Evolutionary conservation across 1,139 yeast genomes (phyloP), one percentile per base, ranked within the genome.

Genomic region (Dujonia santamariae): DNA sequence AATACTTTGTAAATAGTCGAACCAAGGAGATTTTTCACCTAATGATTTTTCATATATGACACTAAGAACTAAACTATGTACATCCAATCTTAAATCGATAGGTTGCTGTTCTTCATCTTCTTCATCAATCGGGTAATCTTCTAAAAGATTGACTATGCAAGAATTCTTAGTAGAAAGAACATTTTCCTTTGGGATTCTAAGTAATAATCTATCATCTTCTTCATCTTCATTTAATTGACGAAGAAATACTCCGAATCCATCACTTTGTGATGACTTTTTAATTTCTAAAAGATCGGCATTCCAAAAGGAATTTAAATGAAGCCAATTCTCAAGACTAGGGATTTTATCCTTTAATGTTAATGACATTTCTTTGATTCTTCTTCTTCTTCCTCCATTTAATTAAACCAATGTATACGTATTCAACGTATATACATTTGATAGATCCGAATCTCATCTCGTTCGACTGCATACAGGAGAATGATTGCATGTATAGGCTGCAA

Each of bases 21-120:
- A 67, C 97, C 97, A 90, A 3, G 96, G 96, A 11, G 95, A 83
- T 3, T 57, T 50, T 12, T 64, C 59, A 2, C 76, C 78, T 31
- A 53, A 39, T 4, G 58, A 45, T 37, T 69, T 59, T 52, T 90
- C 97, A 51, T 85, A 87, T 26, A 87, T 67, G 41, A 78, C 84
- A 0, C 90, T 78, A 8, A 86, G 47, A 9, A 84, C 75, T 34
- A 87, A 61, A 0, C 82, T 83, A 31, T 75, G 69, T 67, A 85
- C 77, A 0, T 92, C 92, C 6, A 38, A 26, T 2, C 58, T 44
- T 16, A 62, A 40, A 23, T 72, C 73, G 6, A 83, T 18, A 6
- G 12, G 17, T 14, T 34, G 22, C 5, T 25, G 29, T 12, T 8
- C 12, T 14, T 18, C 25, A 12, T 28, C 22, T 4, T 14, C 19